These are phyloP conservation scores for Cyclocybe cylindracea DNA, from an alignment of 768 basidiomycete genomes.

Conservation along the genomic window DNA sequence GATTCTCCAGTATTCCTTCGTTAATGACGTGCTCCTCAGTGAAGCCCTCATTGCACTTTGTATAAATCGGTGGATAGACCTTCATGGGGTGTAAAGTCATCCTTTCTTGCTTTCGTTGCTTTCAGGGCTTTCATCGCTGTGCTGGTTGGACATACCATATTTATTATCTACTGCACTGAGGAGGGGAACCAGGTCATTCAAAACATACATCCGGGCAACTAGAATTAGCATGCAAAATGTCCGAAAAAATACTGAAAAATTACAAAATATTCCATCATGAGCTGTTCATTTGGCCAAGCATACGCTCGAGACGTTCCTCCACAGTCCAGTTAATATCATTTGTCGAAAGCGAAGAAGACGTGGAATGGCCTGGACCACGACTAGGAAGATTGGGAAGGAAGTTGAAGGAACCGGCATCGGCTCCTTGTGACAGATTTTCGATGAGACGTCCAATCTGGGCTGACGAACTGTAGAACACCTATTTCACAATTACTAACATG, in stretches of 20 bases:
- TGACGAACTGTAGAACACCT: slow-evolving; percentile 78
- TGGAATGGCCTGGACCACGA: slow-evolving; percentile 50
- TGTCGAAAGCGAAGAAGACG: slow-evolving; percentile 66
- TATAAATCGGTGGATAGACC: slow-evolving; percentile 77
- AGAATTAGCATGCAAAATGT: slow-evolving; percentile 19
- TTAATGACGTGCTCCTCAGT: slow-evolving; percentile 57
- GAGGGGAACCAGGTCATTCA: slow-evolving; percentile 15
- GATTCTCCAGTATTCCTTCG: slow-evolving; percentile 64
- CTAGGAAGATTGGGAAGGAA: slow-evolving; percentile 45
- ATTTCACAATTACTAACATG: slow-evolving; percentile 26
- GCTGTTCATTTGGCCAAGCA: slow-evolving; percentile 53
- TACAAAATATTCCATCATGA: slow-evolving; percentile 22
- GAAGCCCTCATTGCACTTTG: slow-evolving; percentile 66
- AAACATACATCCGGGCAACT: slow-evolving; percentile 16
- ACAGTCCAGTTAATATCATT: slow-evolving; percentile 68
- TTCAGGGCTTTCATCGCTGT: slow-evolving; percentile 12
- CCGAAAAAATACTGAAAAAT: slow-evolving; percentile 22
- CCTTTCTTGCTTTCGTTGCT: slow-evolving; percentile 20
- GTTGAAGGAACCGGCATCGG: slow-evolving; percentile 85
- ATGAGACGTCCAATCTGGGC: slow-evolving; percentile 83
- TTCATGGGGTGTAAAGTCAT: slow-evolving; percentile 42
- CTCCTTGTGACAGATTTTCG: slow-evolving; percentile 77
- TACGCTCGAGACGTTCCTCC: slow-evolving; percentile 75
- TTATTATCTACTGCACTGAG: slow-evolving; percentile 25
- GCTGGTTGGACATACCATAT: slow-evolving; percentile 26